Percentiles rank a stretch among this genome's conserved stretches.
Conservation (phyloP, 495 filamentous ascomycete genomes). For the Penicillium mononematosum region DNA sequence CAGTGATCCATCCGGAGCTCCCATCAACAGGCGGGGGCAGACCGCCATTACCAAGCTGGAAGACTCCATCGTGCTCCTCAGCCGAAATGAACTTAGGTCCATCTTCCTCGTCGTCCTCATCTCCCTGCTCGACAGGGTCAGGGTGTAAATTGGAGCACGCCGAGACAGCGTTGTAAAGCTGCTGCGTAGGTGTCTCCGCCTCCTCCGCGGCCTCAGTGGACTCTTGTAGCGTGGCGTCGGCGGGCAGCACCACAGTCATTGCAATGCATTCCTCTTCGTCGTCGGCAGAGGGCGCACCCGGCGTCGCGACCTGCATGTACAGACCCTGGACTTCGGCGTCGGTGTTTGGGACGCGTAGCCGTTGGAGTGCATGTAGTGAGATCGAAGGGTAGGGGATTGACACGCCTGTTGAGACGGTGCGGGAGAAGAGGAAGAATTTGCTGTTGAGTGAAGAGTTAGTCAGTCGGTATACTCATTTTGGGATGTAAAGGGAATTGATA, state of each 20-base stretch:
- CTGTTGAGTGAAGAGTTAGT: slow-evolving; percentile 39
- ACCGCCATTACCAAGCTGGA: slow-evolving; percentile 47
- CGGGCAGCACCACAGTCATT: slow-evolving; percentile 66
- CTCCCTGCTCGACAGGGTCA: slow-evolving; percentile 56
- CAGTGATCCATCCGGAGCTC: slow-evolving; percentile 92
- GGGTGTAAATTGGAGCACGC: slow-evolving; percentile 89
- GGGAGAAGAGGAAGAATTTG: slow-evolving; percentile 70
- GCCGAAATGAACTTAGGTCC: slow-evolving; percentile 33
- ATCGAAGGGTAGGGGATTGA: slow-evolving; percentile 86
- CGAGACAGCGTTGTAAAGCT: slow-evolving; percentile 76
- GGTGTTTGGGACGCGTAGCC: slow-evolving; percentile 44
- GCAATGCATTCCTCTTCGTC: slow-evolving; percentile 71
- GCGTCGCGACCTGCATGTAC: slow-evolving; percentile 75
- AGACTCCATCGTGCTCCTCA: slow-evolving; percentile 38
- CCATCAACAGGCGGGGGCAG: slow-evolving; percentile 77
- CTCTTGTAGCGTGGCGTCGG: slow-evolving; percentile 32
- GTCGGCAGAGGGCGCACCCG: slow-evolving; percentile 47
- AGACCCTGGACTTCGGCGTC: slow-evolving; percentile 57
- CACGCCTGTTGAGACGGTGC: slow-evolving; percentile 58
- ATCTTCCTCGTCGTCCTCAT: slow-evolving; percentile 48
- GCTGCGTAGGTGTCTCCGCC: slow-evolving; percentile 45
- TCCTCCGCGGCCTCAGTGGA: slow-evolving; percentile 25
- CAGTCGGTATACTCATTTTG: slow-evolving; percentile 6
- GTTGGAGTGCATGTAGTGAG: slow-evolving; percentile 83
- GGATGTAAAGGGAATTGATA: not conserved